A percentile compares a stretch with the other conserved stretches of the same genome.
Conservation (phyloP, 1,284 basidiomycete species). For the Tilletia setariae region DNA sequence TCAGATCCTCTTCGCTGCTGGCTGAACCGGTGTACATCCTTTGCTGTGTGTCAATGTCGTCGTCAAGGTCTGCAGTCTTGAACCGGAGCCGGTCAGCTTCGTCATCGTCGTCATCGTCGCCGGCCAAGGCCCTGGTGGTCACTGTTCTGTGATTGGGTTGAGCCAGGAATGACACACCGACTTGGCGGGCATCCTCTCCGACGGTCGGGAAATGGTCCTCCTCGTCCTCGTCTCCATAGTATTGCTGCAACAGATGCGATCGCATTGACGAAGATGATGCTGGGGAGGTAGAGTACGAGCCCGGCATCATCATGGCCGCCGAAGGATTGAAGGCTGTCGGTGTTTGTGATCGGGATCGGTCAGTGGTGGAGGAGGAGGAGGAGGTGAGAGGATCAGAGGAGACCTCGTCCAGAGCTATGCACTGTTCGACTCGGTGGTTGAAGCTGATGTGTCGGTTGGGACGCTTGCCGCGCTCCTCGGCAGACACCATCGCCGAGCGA, state of each 20-base stretch:
- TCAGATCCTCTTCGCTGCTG: slow-evolving; percentile 12
- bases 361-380: background rate
- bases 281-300: background rate
- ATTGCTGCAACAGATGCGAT: slow-evolving; percentile 26
- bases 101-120: slow-evolving; percentile 43
- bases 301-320: background rate
- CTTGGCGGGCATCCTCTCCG: slow-evolving; percentile 60
- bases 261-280: background rate
- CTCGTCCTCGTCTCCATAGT: slow-evolving; percentile 46
- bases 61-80: background rate
- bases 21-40: slow-evolving; percentile 1
- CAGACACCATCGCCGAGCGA: background rate
- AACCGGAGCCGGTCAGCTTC: slow-evolving; percentile 27
- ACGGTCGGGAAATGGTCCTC: slow-evolving; percentile 56
- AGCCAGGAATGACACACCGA: no score
- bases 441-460: slow-evolving; percentile 82
- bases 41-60: background rate
- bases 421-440: slow-evolving; percentile 97
- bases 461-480: background rate
- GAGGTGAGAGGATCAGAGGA: background rate
- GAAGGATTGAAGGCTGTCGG: background rate
- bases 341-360: background rate
- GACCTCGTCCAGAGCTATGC: slow-evolving; percentile 70
- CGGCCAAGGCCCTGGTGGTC: background rate
- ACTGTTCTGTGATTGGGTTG: background rate